Evolutionary conservation across 306 rosid genomes (phyloP), one percentile per base, ranked within the genome.

Genomic region (Quercus gilva): DNA sequence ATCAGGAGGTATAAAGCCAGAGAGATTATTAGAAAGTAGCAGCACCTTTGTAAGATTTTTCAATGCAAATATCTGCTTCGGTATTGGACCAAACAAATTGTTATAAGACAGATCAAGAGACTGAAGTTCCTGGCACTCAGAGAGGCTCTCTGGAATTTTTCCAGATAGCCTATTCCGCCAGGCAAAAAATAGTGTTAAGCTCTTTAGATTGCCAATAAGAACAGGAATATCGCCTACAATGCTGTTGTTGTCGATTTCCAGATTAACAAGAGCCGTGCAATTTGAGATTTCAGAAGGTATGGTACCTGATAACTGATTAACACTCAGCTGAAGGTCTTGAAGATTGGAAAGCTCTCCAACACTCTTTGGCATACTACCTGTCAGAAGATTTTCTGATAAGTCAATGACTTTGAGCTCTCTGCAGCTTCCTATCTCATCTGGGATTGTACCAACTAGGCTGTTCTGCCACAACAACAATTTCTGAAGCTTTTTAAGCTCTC

Each of bases 131-230:
- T 63, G 77, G 78, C 96, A 94, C 61, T 86, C 74, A 20, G 96
- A 78, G 84, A 94, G 89, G 60, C 86, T 94, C 77, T 76, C 88
- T 55, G 98, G 98, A 69, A 94, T 84, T 77, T 74, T 84, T 71
- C 98, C 98, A 41, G 92, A 83, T 33, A 94, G 85, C 67, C 75
- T 87, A 80, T 92, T 94, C 79, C 83, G 52, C 98, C 98, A 94
- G 7, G 96, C 93, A 31, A 82, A 92, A 84, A 94, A 89, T 28
- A 91, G 74, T 37, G 84, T 89, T 67, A 94, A 78, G 79, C 90
- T 88, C 91, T 90, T 94, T 74, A 94, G 77, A 80, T 86, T 90
- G 29, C 97, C 93, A 31, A 94, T 83, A 33, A 13, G 74, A 55
- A 53, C 59, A 26, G 98, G 94, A 69, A 94, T 88, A 82, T 85